Evolutionary conservation across 768 basidiomycete genomes (phyloP).

Genomic region (Macrolepiota dolichaula): DNA sequence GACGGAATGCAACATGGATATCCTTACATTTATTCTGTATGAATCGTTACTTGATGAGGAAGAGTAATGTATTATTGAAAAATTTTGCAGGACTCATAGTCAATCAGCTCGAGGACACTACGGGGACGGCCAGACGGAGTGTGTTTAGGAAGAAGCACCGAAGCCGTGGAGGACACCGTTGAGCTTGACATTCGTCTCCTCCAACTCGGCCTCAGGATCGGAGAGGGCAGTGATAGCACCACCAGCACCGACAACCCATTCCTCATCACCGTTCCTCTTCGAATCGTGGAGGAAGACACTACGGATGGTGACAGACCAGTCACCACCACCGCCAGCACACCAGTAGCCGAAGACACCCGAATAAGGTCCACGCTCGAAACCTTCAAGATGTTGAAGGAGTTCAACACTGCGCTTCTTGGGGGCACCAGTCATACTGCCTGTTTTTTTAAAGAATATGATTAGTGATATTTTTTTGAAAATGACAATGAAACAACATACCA

Average conservation of each 20-base stretch:
- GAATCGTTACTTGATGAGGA: too few species aligned
- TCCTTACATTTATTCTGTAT: too few species aligned
- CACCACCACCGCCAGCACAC: slow-evolving; percentile 83
- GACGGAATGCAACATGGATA: too few species aligned
- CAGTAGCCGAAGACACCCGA: slow-evolving; percentile 95
- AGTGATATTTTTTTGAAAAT: background rate
- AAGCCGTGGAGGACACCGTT: slow-evolving; percentile 72
- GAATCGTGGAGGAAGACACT: slow-evolving; percentile 78
- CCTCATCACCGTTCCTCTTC: slow-evolving; percentile 31
- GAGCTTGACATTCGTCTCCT: slow-evolving; percentile 89
- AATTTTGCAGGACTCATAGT: background rate
- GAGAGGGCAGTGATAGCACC: slow-evolving; percentile 95
- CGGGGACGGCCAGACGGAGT: background rate
- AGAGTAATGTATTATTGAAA: background rate
- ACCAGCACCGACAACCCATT: slow-evolving; percentile 85
- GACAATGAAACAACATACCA: slow-evolving; percentile 40
- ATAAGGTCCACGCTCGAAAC: slow-evolving; percentile 71
- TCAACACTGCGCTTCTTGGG: slow-evolving; percentile 94
- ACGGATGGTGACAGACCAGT: slow-evolving; percentile 93
- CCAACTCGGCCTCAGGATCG: slow-evolving; percentile 85
- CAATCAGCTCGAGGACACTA: background rate
- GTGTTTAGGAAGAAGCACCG: slow-evolving; percentile 25
- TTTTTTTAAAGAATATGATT: background rate
- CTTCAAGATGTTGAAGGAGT: slow-evolving; percentile 80
- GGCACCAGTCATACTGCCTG: slow-evolving; percentile 97